phyloP scores from a whole-genome alignment of 2,329 filamentous ascomycete genomes.

The Ceratocystis cubensis region DNA sequence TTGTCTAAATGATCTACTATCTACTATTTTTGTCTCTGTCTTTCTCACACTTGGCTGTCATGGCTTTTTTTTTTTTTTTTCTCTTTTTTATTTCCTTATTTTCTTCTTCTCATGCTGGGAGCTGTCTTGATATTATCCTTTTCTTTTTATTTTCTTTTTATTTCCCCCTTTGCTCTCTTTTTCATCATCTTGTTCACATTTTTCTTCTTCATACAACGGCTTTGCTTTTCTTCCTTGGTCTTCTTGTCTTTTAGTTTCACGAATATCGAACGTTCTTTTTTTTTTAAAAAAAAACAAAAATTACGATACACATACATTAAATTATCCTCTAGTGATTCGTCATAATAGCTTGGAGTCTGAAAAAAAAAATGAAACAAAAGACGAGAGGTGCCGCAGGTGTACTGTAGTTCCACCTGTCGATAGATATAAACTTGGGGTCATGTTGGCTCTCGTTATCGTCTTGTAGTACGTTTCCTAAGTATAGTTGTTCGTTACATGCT shows the following conservation, averaged over 20 bases:
- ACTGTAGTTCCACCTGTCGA: slow-evolving; percentile 4
- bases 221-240: neutral
- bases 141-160: neutral
- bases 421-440: neutral
- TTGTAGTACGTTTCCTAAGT: neutral
- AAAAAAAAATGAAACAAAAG: neutral
- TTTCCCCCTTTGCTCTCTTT: neutral
- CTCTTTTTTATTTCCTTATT: no score
- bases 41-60: no score
- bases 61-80: no score
- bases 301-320: no score
- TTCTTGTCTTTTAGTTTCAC: neutral
- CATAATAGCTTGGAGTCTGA: neutral
- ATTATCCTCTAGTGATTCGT: neutral
- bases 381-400: neutral
- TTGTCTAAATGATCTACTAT: slow-evolving; percentile 3
- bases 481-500: neutral
- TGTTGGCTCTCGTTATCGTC: neutral
- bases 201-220: neutral
- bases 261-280: neutral
- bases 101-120: no score
- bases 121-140: neutral
- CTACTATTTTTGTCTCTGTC: neutral
- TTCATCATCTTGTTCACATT: neutral
- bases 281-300: neutral